Conservation (phyloP, 495 filamentous ascomycete species). For the Bryoglossum gracile region DNA sequence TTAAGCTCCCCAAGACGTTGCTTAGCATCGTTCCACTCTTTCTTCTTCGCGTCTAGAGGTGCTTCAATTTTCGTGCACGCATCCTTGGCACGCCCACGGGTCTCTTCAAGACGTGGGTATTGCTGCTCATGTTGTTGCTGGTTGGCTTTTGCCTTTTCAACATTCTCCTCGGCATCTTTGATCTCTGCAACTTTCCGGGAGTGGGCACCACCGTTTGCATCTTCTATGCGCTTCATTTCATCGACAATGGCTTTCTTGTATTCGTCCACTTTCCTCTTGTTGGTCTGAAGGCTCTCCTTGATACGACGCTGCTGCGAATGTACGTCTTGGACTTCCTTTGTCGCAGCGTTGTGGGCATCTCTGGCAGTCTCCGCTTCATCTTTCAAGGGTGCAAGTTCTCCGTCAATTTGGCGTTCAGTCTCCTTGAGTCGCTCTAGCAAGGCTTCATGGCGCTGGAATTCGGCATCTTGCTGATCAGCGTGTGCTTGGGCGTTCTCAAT, state of each 20-base stretch:
- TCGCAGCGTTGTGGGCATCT: constrained; percentile 29
- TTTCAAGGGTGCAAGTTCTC: constrained; percentile 34
- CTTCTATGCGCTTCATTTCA: constrained; percentile 42
- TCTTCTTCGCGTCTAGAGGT: constrained; percentile 36
- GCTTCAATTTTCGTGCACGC: constrained; percentile 29
- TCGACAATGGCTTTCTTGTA: constrained; percentile 33
- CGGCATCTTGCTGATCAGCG: constrained; percentile 25
- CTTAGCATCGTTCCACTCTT: constrained; percentile 22
- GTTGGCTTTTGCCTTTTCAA: constrained; percentile 25
- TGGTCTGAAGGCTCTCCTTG: constrained; percentile 29
- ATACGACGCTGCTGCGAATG: constrained; percentile 44
- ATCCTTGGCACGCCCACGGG: constrained; percentile 8
- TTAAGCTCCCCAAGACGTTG: constrained; percentile 38
- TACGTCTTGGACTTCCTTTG: constrained; percentile 25
- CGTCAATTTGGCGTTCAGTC: constrained; percentile 41
- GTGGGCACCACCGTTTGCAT: constrained; percentile 44
- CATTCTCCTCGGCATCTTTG: constrained; percentile 40
- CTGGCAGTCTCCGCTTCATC: constrained; percentile 31
- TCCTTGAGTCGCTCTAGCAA: constrained; percentile 35
- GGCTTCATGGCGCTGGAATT: constrained; percentile 32
- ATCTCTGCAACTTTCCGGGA: constrained; percentile 34
- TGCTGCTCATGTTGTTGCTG: constrained; percentile 13
- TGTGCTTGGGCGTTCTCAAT: constrained; percentile 15
- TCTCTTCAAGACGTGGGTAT: constrained; percentile 12
- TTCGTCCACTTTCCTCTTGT: constrained; percentile 29